These are phyloP conservation scores for Soucietia sequanensis DNA, from an alignment of 805 yeast species.

Conservation along the genomic window DNA sequence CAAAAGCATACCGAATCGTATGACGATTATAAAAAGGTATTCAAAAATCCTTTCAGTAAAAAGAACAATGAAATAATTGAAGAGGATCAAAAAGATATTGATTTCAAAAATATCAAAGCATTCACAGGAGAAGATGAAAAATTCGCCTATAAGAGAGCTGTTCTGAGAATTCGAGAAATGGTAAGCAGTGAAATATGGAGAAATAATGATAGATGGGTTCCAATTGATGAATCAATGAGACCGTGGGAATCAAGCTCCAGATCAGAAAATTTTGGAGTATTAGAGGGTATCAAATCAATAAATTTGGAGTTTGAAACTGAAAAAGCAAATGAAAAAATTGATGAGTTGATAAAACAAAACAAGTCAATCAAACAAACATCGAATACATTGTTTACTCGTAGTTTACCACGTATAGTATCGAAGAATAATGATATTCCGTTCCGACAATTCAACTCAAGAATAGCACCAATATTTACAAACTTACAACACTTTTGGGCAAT, in stretches of 20 bases:
- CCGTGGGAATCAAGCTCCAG: conserved; percentile 47
- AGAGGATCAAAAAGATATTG: conserved; percentile 3
- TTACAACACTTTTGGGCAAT: conserved; percentile 64
- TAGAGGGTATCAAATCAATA: too few species aligned
- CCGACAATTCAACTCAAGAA: conserved; percentile 18
- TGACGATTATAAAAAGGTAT: conserved; percentile 38
- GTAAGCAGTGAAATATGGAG: conserved; percentile 55
- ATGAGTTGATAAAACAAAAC: conserved; percentile 9
- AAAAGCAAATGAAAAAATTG: conserved; percentile 6
- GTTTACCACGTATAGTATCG: conserved; percentile 25
- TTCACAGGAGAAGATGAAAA: conserved; percentile 78
- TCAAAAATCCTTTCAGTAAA: conserved; percentile 2
- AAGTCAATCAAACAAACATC: conserved; percentile 8
- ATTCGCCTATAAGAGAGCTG: conserved; percentile 72
- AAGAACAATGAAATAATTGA: conserved; percentile 7
- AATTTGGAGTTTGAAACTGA: background rate
- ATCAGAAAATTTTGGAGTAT: conserved; percentile 1
- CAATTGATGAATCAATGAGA: conserved; percentile 49
- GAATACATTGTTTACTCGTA: conserved; percentile 6
- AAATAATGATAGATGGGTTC: conserved; percentile 48
- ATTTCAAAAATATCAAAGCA: conserved; percentile 49
- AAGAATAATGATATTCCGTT: conserved; percentile 18
- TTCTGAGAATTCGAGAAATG: conserved; percentile 63
- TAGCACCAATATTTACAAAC: conserved; percentile 21
- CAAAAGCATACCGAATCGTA: conserved; percentile 36